These are phyloP conservation scores for Cystobasidium pallidum DNA, from an alignment of 1,284 basidiomycete species.

Conservation along the genomic window DNA sequence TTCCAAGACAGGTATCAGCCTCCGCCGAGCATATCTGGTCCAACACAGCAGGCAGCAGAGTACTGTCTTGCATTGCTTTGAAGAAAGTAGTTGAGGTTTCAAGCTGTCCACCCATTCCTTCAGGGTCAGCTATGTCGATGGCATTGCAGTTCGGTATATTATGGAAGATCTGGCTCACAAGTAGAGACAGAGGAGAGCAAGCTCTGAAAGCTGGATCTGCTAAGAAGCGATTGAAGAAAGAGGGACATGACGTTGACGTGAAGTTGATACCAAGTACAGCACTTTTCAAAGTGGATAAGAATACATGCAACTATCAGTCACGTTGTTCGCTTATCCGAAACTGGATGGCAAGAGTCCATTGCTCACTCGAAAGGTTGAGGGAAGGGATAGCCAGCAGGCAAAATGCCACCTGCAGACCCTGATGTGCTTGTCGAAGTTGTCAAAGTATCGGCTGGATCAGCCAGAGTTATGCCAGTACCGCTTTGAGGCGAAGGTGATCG, in stretches of 20 bases:
- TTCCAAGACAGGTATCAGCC: slow-evolving; percentile 28
- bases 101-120: no score
- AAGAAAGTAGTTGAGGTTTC: slow-evolving; percentile 52
- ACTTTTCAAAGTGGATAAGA: slow-evolving; percentile 25
- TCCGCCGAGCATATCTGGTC: slow-evolving; percentile 49
- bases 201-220: slow-evolving; percentile 48
- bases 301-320: no score
- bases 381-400: slow-evolving; percentile 45
- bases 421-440: background rate
- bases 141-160: no score
- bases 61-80: slow-evolving; percentile 40
- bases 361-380: slow-evolving; percentile 50
- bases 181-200: slow-evolving; percentile 51
- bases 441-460: slow-evolving; percentile 4
- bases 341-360: no score
- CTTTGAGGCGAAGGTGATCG: slow-evolving; percentile 18
- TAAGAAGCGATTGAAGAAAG: slow-evolving; percentile 51
- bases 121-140: no score
- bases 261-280: slow-evolving; percentile 52
- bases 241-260: slow-evolving; percentile 49
- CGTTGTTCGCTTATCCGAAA: no score
- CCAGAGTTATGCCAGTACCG: background rate
- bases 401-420: background rate
- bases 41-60: slow-evolving; percentile 49
- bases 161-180: slow-evolving; percentile 23